Percentiles rank a stretch among this genome's conserved stretches.
Evolutionary conservation across 2,329 filamentous ascomycete genomes (phyloP).

Genomic region (Ophioceras dolichostomum): DNA sequence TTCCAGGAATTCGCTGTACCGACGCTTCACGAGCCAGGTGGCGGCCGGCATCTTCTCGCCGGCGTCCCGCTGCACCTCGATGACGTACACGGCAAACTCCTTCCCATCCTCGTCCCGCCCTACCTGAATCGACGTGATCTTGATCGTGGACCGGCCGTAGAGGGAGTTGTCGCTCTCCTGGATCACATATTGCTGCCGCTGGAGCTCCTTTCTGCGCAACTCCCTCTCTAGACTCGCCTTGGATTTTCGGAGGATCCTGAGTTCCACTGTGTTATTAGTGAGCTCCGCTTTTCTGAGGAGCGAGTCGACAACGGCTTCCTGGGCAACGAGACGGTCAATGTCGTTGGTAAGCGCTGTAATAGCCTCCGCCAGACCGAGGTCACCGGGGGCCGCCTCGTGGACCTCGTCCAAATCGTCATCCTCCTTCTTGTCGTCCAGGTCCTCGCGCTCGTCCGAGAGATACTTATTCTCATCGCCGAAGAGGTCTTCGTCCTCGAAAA

Average conservation of each 20-base stretch:
- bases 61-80: conserved; percentile 82
- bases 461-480: conserved; percentile 84
- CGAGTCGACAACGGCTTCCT: conserved; percentile 85
- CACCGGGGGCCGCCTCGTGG: conserved; percentile 86
- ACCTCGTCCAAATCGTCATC: conserved; percentile 68
- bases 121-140: conserved; percentile 86
- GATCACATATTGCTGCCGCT: conserved; percentile 91
- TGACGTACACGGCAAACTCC: conserved; percentile 85
- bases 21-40: conserved; percentile 80
- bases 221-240: conserved; percentile 88
- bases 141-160: conserved; percentile 80
- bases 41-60: conserved; percentile 96
- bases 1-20: conserved; percentile 96
- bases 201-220: conserved; percentile 85
- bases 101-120: conserved; percentile 84
- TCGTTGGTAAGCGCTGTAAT: conserved; percentile 80
- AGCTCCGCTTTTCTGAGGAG: conserved; percentile 88
- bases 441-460: conserved; percentile 74
- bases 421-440: conserved; percentile 44
- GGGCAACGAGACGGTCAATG: conserved; percentile 76
- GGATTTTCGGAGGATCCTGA: conserved; percentile 85
- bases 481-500: conserved; percentile 87
- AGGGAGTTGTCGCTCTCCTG: conserved; percentile 97
- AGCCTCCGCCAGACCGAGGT: conserved; percentile 85
- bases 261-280: conserved; percentile 89